Evolutionary conservation across 176 grass and related monocot genomes (phyloP).

Genomic region (Hordeum marinum): DNA sequence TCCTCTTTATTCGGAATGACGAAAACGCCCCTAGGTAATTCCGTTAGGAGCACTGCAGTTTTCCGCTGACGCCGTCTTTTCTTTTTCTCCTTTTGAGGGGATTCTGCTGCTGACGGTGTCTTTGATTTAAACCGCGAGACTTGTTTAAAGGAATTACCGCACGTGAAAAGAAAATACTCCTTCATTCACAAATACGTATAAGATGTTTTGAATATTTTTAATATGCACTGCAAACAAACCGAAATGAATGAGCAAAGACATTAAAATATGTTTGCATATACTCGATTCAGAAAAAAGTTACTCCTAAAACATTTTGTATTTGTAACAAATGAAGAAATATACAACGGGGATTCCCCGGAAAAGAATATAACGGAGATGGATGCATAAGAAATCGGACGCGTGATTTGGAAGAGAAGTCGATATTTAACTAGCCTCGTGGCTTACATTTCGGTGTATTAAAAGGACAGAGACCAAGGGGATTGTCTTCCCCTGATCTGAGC

Average conservation of each 20-base stretch:
- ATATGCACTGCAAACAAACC: too few species aligned
- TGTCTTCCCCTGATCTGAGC: background rate
- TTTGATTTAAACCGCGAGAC: background rate
- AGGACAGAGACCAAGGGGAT: background rate
- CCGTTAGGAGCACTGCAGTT: background rate
- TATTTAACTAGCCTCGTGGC: background rate
- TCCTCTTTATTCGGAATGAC: background rate
- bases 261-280: too few species aligned
- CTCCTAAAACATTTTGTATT: too few species aligned
- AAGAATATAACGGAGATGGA: background rate
- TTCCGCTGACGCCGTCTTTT: background rate
- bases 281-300: too few species aligned
- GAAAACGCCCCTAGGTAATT: background rate
- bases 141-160: background rate
- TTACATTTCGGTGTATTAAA: background rate
- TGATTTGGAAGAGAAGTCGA: background rate
- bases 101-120: too few species aligned
- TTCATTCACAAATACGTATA: too few species aligned
- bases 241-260: too few species aligned
- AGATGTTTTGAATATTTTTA: too few species aligned
- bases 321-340: too few species aligned
- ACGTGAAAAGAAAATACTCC: background rate
- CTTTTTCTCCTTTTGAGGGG: too few species aligned
- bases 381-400: background rate
- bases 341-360: too few species aligned